These are phyloP conservation scores for Candida xiaguanensis DNA, from an alignment of 805 yeast species.

Conservation along the genomic window DNA sequence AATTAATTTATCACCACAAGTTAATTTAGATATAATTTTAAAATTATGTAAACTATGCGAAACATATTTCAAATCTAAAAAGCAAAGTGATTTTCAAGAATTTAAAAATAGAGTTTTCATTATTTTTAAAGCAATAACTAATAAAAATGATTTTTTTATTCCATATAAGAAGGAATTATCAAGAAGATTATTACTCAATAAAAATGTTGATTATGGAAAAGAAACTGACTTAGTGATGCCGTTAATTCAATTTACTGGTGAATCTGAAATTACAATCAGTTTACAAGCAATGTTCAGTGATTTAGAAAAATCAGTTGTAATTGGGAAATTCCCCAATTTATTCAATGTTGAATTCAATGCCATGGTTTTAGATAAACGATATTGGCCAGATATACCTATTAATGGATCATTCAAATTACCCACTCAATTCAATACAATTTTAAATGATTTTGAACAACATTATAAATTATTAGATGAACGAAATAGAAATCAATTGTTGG, in stretches of 20 bases:
- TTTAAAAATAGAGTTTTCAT: constrained; percentile 18
- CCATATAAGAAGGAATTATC: constrained; percentile 35
- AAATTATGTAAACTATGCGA: constrained; percentile 33
- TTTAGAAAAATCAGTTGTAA: constrained; percentile 14
- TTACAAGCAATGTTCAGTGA: constrained; percentile 34
- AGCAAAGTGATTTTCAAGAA: constrained; percentile 13
- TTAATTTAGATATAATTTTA: constrained; percentile 15
- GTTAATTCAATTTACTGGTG: constrained; percentile 27
- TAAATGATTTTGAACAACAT: constrained; percentile 19
- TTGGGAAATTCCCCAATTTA: too few species aligned
- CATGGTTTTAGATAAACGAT: constrained; percentile 29
- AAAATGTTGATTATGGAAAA: constrained; percentile 13
- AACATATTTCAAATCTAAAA: constrained; percentile 19
- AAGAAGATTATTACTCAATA: constrained; percentile 28
- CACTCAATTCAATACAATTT: neutral
- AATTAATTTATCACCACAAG: constrained; percentile 13
- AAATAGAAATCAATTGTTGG: constrained; percentile 23
- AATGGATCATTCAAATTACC: constrained; percentile 24
- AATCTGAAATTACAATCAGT: constrained; percentile 21
- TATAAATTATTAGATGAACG: constrained; percentile 20
- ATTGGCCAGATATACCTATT: constrained; percentile 40
- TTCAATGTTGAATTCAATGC: constrained; percentile 31
- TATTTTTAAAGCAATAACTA: constrained; percentile 30
- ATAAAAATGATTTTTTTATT: constrained; percentile 29
- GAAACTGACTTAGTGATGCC: constrained; percentile 24